phyloP scores from a whole-genome alignment of 257 asterid genomes.

The Ajuga chamaepitys region DNA sequence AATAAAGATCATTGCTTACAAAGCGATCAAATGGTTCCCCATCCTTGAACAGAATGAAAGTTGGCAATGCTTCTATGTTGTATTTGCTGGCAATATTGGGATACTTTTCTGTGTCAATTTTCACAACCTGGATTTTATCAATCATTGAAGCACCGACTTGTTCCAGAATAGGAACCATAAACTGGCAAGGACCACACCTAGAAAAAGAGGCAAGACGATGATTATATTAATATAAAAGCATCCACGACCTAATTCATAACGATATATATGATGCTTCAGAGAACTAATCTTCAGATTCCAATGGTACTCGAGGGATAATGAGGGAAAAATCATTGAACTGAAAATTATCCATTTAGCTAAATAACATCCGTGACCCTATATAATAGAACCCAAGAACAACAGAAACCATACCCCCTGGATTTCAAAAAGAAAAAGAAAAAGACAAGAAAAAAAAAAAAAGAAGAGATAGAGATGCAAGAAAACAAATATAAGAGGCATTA shows the following conservation, averaged over 20 bases:
- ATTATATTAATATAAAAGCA: background rate
- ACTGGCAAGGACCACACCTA: conserved; percentile 99
- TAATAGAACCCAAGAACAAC: background rate
- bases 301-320: background rate
- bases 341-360: background rate
- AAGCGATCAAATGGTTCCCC: conserved; percentile 84
- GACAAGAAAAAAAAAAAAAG: background rate
- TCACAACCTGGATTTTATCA: conserved; percentile 78
- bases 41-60: conserved; percentile 83
- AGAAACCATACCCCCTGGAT: background rate
- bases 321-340: background rate
- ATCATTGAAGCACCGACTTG: conserved; percentile 56
- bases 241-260: background rate
- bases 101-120: conserved; percentile 91
- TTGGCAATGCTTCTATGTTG: conserved; percentile 81
- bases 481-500: conserved; percentile 16
- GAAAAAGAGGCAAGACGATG: conserved; percentile 14
- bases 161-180: conserved; percentile 86
- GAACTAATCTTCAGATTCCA: background rate
- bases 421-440: too few species aligned
- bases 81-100: conserved; percentile 72
- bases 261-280: background rate
- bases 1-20: conserved; percentile 45
- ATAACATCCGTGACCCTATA: background rate
- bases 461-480: background rate